phyloP scores from a whole-genome alignment of 2,329 filamentous ascomycete genomes.

The Alternaria conjuncta region DNA sequence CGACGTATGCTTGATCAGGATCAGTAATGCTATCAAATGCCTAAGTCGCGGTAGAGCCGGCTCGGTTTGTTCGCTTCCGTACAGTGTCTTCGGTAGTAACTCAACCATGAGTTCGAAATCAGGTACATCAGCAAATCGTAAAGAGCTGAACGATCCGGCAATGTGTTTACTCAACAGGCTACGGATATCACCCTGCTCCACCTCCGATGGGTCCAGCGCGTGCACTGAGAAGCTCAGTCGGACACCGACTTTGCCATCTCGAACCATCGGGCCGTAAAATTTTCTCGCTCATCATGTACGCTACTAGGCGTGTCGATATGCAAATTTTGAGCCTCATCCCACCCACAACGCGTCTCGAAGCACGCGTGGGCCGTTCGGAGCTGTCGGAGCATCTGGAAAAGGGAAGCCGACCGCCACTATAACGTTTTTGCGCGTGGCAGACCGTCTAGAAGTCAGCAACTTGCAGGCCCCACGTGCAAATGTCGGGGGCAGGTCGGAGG shows the following conservation, averaged over 20 bases:
- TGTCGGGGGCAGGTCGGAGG: background rate
- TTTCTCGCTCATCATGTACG: background rate
- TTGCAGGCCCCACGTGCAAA: background rate
- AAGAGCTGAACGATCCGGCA: background rate
- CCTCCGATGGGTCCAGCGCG: background rate
- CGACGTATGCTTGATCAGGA: background rate
- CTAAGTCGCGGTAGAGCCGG: background rate
- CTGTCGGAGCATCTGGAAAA: background rate
- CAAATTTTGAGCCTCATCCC: conserved; percentile 1
- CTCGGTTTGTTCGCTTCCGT: background rate
- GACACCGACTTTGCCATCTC: background rate
- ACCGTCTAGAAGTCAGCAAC: background rate
- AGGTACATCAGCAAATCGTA: background rate
- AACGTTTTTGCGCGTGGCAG: background rate
- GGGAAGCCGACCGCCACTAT: background rate
- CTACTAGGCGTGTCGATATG: background rate
- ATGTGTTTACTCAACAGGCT: background rate
- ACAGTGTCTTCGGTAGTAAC: background rate
- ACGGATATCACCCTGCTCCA: background rate
- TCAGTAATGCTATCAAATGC: background rate
- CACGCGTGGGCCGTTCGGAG: background rate
- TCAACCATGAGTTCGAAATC: background rate
- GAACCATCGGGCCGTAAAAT: background rate
- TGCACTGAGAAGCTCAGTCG: background rate
- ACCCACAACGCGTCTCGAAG: background rate